These are phyloP conservation scores for Colletotrichum sp. DNA, from an alignment of 2,329 filamentous ascomycete genomes.

Conservation along the genomic window DNA sequence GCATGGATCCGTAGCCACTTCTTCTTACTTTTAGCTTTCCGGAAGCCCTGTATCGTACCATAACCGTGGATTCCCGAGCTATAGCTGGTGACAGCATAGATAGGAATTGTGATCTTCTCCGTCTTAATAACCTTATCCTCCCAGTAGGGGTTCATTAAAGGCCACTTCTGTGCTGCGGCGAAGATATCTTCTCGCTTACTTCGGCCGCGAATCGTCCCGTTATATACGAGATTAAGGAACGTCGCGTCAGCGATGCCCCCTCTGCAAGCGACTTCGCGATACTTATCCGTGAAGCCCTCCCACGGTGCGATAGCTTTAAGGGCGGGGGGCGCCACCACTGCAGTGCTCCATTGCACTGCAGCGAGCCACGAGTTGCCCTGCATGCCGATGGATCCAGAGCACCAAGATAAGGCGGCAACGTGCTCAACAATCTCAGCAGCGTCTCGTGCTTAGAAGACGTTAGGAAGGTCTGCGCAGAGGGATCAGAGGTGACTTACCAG, in stretches of 20 bases:
- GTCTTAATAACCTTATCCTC: slow-evolving; percentile 25
- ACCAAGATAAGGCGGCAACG: slow-evolving; percentile 25
- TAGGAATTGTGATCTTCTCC: slow-evolving; percentile 23
- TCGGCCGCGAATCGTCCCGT: slow-evolving; percentile 19
- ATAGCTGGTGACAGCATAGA: slow-evolving; percentile 22
- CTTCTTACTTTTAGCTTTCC: slow-evolving; percentile 36
- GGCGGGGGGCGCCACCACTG: slow-evolving; percentile 12
- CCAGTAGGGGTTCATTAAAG: slow-evolving; percentile 16
- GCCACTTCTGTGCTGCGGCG: slow-evolving; percentile 23
- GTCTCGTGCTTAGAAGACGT: slow-evolving; percentile 24
- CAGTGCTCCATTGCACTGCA: slow-evolving; percentile 25
- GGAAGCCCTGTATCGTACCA: slow-evolving; percentile 29
- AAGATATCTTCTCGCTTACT: slow-evolving; percentile 21
- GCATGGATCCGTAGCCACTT: slow-evolving; percentile 41
- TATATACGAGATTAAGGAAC: slow-evolving; percentile 20
- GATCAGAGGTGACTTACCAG: background rate
- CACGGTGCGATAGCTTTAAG: slow-evolving; percentile 33
- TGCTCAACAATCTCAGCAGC: slow-evolving; percentile 27
- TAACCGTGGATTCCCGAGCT: background rate
- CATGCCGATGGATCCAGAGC: slow-evolving; percentile 26
- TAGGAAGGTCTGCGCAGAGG: slow-evolving; percentile 13
- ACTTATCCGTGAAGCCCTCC: slow-evolving; percentile 40
- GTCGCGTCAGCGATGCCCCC: slow-evolving; percentile 23
- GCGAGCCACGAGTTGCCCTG: slow-evolving; percentile 28
- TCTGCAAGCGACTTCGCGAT: slow-evolving; percentile 24